Base-by-base conservation (phyloP, 164 flowering plant species). In the Annona squamosa region DNA sequence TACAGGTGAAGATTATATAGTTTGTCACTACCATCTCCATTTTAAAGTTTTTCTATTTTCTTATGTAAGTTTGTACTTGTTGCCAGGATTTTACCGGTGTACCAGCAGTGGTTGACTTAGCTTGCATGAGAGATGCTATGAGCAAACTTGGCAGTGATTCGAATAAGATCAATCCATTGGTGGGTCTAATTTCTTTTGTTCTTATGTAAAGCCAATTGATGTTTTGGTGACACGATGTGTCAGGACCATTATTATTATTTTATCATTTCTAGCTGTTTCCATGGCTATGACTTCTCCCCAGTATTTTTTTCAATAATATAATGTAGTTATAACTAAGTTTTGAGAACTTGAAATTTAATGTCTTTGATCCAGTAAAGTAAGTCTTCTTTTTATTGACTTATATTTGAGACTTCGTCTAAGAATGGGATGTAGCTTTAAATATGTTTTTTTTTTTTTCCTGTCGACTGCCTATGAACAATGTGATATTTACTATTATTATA, bases 71-170 rank as follows among this genome's bases (percentile, higher is more conserved):
- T 48, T 10, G 59, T 76, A 3, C 64, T 57, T 73, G 1, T 63
- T 63, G 56, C 37, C 84, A 95, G 98, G 98, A 93, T 82, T 93
- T 95, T 73, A 95, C 99, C 72, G 99, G 99, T 67, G 98, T 95
- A 63, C 99, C 99, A 44, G 97, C 99, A 76, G 97, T 95, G 65
- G 98, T 95, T 75, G 99, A 95, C 77, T 93, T 95, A 74, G 99
- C 99, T 72, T 90, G 94, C 77, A 95, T 95, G 98, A 84, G 98
- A 17, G 99, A 95, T 87, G 99, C 99, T 13, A 93, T 93, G 89
- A 91, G 89, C 80, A 86, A 74, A 5, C 97, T 95, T 66, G 97
- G 97, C 5, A 80, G 96, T 66, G 93, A 93, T 79, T 85, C 97
- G 61, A 85, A 91, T 79, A 93, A 93, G 78, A 93, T 95, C 65